These are phyloP conservation scores for Athelia psychrophila DNA, from an alignment of 1,284 basidiomycete species.

Conservation along the genomic window DNA sequence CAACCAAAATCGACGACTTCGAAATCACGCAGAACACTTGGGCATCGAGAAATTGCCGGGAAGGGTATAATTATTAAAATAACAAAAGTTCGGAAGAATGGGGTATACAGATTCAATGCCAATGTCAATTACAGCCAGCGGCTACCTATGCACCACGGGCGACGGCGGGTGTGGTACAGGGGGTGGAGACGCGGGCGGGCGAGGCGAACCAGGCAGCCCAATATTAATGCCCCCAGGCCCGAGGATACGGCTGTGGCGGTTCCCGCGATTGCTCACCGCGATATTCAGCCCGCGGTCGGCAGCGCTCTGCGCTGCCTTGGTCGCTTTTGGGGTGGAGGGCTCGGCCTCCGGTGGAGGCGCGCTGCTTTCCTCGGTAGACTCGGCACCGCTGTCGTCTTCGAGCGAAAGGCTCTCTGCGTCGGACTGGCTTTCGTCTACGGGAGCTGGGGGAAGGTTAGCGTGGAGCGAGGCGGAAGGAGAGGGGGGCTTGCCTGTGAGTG, in stretches of 20 bases:
- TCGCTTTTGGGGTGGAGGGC: slow-evolving; percentile 35
- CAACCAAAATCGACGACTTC: no score
- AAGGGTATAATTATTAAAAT: background rate
- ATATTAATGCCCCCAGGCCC: no score
- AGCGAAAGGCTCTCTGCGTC: slow-evolving; percentile 65
- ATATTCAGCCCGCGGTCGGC: slow-evolving; percentile 72
- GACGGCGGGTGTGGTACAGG: background rate
- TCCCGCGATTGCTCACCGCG: slow-evolving; percentile 48
- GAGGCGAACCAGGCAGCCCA: slow-evolving; percentile 63
- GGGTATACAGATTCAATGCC: slow-evolving; percentile 1
- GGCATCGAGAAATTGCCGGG: background rate
- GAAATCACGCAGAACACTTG: no score
- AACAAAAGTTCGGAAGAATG: slow-evolving; percentile 2
- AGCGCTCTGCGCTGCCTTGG: slow-evolving; percentile 58
- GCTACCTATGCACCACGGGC: background rate
- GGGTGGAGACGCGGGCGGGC: slow-evolving; percentile 37
- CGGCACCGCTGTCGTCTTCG: slow-evolving; percentile 58
- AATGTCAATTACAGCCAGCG: slow-evolving; percentile 11
- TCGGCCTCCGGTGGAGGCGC: slow-evolving; percentile 17
- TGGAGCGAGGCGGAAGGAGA: slow-evolving; percentile 11
- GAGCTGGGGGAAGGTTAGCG: slow-evolving; percentile 29
- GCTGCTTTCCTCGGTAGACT: slow-evolving; percentile 51
- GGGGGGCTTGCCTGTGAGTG: slow-evolving; percentile 49
- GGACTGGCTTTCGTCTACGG: slow-evolving; percentile 60
- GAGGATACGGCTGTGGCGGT: slow-evolving; percentile 53